Base-by-base conservation (phyloP, 345 rosid genomes). In the Bruguiera gymnorhiza region DNA sequence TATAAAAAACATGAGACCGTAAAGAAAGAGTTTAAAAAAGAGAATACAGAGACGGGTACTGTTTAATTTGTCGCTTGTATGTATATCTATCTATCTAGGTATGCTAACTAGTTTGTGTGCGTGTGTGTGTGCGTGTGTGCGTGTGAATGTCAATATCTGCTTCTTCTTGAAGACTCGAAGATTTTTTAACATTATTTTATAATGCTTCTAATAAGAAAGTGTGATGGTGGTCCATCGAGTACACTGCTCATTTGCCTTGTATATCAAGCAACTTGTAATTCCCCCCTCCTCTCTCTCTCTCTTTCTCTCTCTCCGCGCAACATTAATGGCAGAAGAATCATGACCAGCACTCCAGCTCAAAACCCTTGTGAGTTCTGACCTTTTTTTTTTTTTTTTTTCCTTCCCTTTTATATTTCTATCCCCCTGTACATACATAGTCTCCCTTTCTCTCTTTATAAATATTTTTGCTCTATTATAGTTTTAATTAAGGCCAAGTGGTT, bases 191-290 rank as follows among this genome's bases (percentile, higher is more conserved):
- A 63, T 67, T 55, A 61, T 66, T 34, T 75, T 61, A 69, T 70
- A 70, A 73, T 50, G 58, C 62, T 30, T 34, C 24, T 56, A 72
- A 75, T 60, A 62, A 61, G 70, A 60, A 73, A 63, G 80, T 73
- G 70, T 75, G 85, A 87, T 81, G 86, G 92, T 78, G 89, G 96
- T 86, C 96, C 97, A 89, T 86, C 88, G 79, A 87, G 90, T 80
- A 80, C 81, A 82, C 91, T 82, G 95, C 89, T 87, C 88, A 86
- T 72, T 83, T 89, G 86, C 97, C 95, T 94, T 89, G 95, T 82
- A 76, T 68, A 67, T 86, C 88, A 89, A 89, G 95, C 95, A 89
- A 89, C 82, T 79, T 65, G 57, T 78, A 81, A 80, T 76, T 69
- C 80, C 72, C 60, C 61, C 68, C 70, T 59, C 72, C 62, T 62